A percentile compares a stretch with the other conserved stretches of the same genome.
phyloP scores from a whole-genome alignment of 305 asterid species.

The Fraxinus sp. region DNA sequence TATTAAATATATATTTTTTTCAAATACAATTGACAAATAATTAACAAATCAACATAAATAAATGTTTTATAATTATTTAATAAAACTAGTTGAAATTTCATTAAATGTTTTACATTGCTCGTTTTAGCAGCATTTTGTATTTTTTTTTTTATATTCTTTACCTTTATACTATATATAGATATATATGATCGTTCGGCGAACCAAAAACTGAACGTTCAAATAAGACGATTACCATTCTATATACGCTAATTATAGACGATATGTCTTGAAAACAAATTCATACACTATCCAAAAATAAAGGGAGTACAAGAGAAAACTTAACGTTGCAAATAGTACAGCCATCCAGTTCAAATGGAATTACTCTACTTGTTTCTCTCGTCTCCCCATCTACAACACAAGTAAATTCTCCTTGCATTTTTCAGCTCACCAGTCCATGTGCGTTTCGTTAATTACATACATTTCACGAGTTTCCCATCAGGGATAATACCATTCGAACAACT shows the following conservation, averaged over 20 bases:
- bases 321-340: background rate
- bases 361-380: background rate
- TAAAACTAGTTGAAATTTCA: background rate
- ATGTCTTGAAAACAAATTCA: slow-evolving; percentile 4
- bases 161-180: too few relatives aligned
- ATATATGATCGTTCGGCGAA: background rate
- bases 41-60: background rate
- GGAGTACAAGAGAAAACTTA: slow-evolving; percentile 5
- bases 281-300: slow-evolving; percentile 4
- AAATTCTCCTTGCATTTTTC: background rate
- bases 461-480: slow-evolving; percentile 18
- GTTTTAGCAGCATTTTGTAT: too few relatives aligned
- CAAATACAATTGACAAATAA: background rate
- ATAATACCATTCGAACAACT: slow-evolving; percentile 20
- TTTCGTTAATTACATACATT: background rate
- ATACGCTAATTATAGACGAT: slow-evolving; percentile 27
- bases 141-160: too few relatives aligned
- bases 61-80: too few relatives aligned
- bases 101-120: too few relatives aligned
- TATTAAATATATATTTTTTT: too few relatives aligned
- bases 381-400: slow-evolving; percentile 9
- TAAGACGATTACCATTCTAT: slow-evolving; percentile 29
- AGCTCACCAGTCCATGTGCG: slow-evolving; percentile 8
- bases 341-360: slow-evolving; percentile 4
- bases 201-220: slow-evolving; percentile 22